A percentile compares a stretch with the other conserved stretches of the same genome.
phyloP scores from a whole-genome alignment of 768 basidiomycete genomes.

The Hygrocybe punicea region DNA sequence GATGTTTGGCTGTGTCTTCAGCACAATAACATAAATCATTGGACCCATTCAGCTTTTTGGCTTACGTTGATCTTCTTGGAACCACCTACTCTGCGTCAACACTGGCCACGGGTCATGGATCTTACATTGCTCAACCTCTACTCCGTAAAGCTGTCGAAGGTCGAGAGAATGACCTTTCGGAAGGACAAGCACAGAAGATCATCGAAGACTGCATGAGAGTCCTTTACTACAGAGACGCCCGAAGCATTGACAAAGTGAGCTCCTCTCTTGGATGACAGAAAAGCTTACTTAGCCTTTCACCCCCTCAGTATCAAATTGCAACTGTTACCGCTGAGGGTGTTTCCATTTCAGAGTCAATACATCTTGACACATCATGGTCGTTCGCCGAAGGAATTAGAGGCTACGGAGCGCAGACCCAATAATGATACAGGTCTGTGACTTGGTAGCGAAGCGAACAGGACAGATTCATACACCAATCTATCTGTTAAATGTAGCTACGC shows the following conservation, averaged over 20 bases:
- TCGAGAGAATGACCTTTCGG: slow-evolving; percentile 65
- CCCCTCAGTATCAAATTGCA: slow-evolving; percentile 88
- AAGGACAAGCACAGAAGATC: slow-evolving; percentile 74
- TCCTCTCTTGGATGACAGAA: background rate
- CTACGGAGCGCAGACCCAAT: slow-evolving; percentile 77
- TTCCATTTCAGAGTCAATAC: slow-evolving; percentile 72
- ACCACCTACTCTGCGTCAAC: slow-evolving; percentile 93
- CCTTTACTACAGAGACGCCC: slow-evolving; percentile 92
- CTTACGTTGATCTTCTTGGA: slow-evolving; percentile 93
- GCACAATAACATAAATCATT: background rate
- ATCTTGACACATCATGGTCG: slow-evolving; percentile 77
- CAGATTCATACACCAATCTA: too few species aligned
- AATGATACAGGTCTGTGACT: too few species aligned
- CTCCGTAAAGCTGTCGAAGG: slow-evolving; percentile 90
- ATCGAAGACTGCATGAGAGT: slow-evolving; percentile 87
- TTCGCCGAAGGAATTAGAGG: slow-evolving; percentile 92
- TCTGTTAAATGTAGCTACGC: too few species aligned
- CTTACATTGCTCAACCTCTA: slow-evolving; percentile 89
- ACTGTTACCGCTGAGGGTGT: slow-evolving; percentile 77
- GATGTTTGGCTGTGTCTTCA: background rate
- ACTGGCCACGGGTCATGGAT: slow-evolving; percentile 92
- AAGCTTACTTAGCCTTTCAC: background rate
- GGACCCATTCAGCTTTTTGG: slow-evolving; percentile 65
- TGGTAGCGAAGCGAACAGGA: too few species aligned
- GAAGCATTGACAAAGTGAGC: slow-evolving; percentile 89